A percentile compares a stretch with the other conserved stretches of the same genome.
Evolutionary conservation across 768 basidiomycete species (phyloP).

Genomic region (Boletus insuetus): DNA sequence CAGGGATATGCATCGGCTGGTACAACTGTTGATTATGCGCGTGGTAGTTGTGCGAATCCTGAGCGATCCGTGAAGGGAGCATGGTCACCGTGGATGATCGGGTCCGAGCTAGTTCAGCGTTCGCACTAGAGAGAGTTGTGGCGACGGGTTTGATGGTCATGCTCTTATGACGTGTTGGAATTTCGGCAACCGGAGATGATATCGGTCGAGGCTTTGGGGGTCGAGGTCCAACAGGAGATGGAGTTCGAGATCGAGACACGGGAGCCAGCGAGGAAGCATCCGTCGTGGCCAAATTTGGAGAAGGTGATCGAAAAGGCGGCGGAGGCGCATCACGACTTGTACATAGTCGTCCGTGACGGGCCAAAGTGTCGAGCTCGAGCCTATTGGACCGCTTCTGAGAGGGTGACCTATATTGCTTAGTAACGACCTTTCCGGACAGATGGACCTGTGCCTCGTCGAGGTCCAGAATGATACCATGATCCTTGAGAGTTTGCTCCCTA

Average conservation of each 20-base stretch:
- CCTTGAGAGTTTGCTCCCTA: slow-evolving; percentile 60
- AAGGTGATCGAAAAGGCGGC: slow-evolving; percentile 30
- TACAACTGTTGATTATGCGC: slow-evolving; percentile 33
- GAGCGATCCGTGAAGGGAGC: slow-evolving; percentile 21
- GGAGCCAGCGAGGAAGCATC: slow-evolving; percentile 17
- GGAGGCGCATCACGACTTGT: slow-evolving; percentile 27
- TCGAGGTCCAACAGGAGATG: slow-evolving; percentile 53
- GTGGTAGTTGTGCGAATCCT: slow-evolving; percentile 32
- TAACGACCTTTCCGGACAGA: slow-evolving; percentile 31
- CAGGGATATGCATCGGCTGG: slow-evolving; percentile 29
- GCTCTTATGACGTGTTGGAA: slow-evolving; percentile 31
- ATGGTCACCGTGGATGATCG: slow-evolving; percentile 31
- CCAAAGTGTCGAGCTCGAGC: slow-evolving; percentile 8
- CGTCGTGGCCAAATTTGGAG: slow-evolving; percentile 15
- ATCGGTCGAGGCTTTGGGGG: slow-evolving; percentile 31
- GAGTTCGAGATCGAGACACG: slow-evolving; percentile 40
- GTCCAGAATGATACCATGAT: slow-evolving; percentile 47
- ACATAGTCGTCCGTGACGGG: slow-evolving; percentile 17
- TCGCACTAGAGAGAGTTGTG: slow-evolving; percentile 10
- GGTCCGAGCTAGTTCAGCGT: slow-evolving; percentile 23
- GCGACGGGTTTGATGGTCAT: slow-evolving; percentile 27
- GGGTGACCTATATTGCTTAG: slow-evolving; percentile 43
- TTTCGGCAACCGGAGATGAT: slow-evolving; percentile 28
- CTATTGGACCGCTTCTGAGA: slow-evolving; percentile 30
- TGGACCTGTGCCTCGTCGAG: slow-evolving; percentile 20